phyloP scores from a whole-genome alignment of 192 early-diverging fungal genomes.

The Coemansia sp. region DNA sequence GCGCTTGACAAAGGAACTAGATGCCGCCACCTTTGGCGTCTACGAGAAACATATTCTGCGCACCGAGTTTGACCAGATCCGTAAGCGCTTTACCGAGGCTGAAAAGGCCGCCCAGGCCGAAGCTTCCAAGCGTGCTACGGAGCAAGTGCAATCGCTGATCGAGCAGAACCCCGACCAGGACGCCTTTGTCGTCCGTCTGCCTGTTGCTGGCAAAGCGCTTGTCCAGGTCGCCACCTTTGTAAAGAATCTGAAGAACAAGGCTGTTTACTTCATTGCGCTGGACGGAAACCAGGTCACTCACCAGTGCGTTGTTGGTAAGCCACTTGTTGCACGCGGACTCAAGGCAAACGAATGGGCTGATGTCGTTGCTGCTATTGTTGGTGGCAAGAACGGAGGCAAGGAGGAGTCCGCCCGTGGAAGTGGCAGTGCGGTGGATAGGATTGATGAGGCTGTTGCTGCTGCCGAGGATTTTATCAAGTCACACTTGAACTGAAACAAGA shows the following conservation, averaged over 20 bases:
- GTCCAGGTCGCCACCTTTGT: slow-evolving; percentile 74
- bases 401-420: slow-evolving; percentile 92
- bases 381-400: slow-evolving; percentile 94
- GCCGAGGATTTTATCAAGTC: slow-evolving; percentile 77
- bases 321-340: slow-evolving; percentile 73
- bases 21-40: slow-evolving; percentile 76
- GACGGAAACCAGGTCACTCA: slow-evolving; percentile 79
- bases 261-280: slow-evolving; percentile 80
- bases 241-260: slow-evolving; percentile 83
- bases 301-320: slow-evolving; percentile 82
- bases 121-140: slow-evolving; percentile 80
- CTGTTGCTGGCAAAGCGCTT: slow-evolving; percentile 85
- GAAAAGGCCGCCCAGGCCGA: slow-evolving; percentile 89
- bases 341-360: slow-evolving; percentile 92
- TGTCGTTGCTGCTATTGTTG: slow-evolving; percentile 78
- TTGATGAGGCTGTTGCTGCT: slow-evolving; percentile 74
- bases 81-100: slow-evolving; percentile 82
- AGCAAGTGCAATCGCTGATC: slow-evolving; percentile 75
- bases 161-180: slow-evolving; percentile 63
- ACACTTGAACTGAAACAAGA: not conserved
- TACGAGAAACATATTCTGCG: slow-evolving; percentile 77
- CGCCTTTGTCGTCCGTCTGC: slow-evolving; percentile 59
- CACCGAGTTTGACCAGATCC: slow-evolving; percentile 69
- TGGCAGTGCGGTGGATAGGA: slow-evolving; percentile 65
- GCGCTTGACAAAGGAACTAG: slow-evolving; percentile 76